Evolutionary conservation across 2,329 filamentous ascomycete species (phyloP).

Genomic region (Polytolypa hystricis): DNA sequence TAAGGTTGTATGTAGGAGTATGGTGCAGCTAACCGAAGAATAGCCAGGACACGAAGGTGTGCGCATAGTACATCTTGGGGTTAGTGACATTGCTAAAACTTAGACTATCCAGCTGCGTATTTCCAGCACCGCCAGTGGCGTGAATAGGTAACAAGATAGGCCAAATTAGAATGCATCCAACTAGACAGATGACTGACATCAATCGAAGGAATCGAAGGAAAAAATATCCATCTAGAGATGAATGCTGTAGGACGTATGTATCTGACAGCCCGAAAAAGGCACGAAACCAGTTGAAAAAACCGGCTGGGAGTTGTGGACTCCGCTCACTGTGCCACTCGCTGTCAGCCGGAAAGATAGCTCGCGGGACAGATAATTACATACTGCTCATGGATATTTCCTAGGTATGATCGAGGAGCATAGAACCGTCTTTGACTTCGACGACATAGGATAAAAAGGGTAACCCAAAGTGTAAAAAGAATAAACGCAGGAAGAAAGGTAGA

Average conservation of each 20-base stretch:
- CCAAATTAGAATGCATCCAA: slow-evolving; percentile 75
- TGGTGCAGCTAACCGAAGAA: slow-evolving; percentile 59
- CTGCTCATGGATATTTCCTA: slow-evolving; percentile 33
- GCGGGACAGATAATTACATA: slow-evolving; percentile 14
- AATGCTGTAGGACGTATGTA: slow-evolving; percentile 74
- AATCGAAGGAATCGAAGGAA: slow-evolving; percentile 82
- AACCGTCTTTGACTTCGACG: slow-evolving; percentile 36
- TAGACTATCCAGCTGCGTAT: slow-evolving; percentile 61
- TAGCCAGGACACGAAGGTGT: slow-evolving; percentile 62
- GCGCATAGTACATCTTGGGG: slow-evolving; percentile 62
- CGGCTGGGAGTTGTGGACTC: slow-evolving; percentile 36
- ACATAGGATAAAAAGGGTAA: slow-evolving; percentile 36
- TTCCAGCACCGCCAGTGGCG: slow-evolving; percentile 61
- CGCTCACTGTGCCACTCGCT: slow-evolving; percentile 25
- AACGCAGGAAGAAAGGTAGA: slow-evolving; percentile 39
- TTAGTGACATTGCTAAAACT: slow-evolving; percentile 65
- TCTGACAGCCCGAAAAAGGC: slow-evolving; percentile 50
- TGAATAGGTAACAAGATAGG: slow-evolving; percentile 82
- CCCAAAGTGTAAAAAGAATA: slow-evolving; percentile 33
- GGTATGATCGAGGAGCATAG: slow-evolving; percentile 34
- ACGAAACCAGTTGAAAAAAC: slow-evolving; percentile 44
- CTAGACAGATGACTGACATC: slow-evolving; percentile 63
- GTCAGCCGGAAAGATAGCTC: neutral
- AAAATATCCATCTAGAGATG: slow-evolving; percentile 83
- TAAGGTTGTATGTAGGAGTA: no score